Evolutionary conservation across 2,329 filamentous ascomycete genomes (phyloP).

Genomic region (Sordariomycetes sp.): DNA sequence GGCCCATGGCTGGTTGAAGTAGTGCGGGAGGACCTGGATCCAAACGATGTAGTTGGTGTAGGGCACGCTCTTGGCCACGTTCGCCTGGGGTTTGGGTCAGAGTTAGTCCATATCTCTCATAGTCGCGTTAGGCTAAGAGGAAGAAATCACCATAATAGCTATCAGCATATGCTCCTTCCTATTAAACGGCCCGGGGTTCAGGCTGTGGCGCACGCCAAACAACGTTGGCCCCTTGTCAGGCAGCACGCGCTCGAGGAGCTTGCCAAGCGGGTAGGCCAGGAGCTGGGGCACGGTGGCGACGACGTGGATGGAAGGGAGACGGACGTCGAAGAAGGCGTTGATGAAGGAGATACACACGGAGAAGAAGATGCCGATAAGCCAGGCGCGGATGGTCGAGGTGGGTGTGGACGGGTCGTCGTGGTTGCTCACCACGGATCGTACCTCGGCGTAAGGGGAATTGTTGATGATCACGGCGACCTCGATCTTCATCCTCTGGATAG

Average conservation of each 20-base stretch:
- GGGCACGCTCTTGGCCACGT: conserved; percentile 40
- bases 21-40: conserved; percentile 39
- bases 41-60: conserved; percentile 47
- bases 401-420: conserved; percentile 22
- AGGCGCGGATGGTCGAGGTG: conserved; percentile 22
- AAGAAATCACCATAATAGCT: no score
- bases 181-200: conserved; percentile 46
- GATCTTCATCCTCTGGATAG: conserved; percentile 20
- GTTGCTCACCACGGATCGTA: conserved; percentile 26
- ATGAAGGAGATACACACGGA: conserved; percentile 16
- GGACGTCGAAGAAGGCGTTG: conserved; percentile 26
- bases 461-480: conserved; percentile 17
- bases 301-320: conserved; percentile 22
- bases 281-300: conserved; percentile 23
- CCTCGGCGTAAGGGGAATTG: conserved; percentile 20
- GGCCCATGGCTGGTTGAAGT: conserved; percentile 43
- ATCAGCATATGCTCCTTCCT: conserved; percentile 53
- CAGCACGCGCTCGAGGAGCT: conserved; percentile 35
- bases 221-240: conserved; percentile 36
- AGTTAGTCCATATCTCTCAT: no score
- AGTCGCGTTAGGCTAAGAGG: no score
- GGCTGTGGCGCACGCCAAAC: conserved; percentile 31
- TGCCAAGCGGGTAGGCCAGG: conserved; percentile 31
- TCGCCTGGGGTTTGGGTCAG: no score
- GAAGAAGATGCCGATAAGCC: conserved; percentile 21